These are phyloP conservation scores for Rhizophagus sp. DNA, from an alignment of 192 early-diverging fungal species.

Conservation along the genomic window DNA sequence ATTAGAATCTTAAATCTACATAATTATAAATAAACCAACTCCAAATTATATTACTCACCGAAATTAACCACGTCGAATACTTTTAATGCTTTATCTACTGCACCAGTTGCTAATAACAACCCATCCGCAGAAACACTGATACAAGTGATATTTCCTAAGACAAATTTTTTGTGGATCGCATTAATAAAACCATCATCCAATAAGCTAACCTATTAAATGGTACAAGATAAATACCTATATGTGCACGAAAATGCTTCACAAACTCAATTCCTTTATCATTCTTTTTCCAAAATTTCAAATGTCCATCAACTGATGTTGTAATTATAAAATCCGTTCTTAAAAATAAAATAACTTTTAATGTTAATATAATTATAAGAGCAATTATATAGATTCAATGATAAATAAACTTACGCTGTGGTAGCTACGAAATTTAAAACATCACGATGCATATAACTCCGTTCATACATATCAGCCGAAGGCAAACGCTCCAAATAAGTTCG, in stretches of 20 bases:
- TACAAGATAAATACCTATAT: slow-evolving; percentile 57
- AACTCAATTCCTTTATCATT: slow-evolving; percentile 91
- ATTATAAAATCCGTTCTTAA: slow-evolving; percentile 87
- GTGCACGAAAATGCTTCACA: slow-evolving; percentile 95
- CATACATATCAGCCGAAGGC: slow-evolving; percentile 92
- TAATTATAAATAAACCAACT: too few relatives aligned
- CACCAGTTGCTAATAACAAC: slow-evolving; percentile 76
- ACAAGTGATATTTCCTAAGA: slow-evolving; percentile 50
- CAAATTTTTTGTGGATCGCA: background rate
- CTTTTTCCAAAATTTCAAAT: slow-evolving; percentile 99
- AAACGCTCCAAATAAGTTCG: slow-evolving; percentile 73
- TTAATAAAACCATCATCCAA: background rate
- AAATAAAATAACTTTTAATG: background rate
- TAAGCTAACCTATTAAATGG: background rate
- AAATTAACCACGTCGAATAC: slow-evolving; percentile 97
- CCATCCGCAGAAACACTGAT: slow-evolving; percentile 74
- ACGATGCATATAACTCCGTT: slow-evolving; percentile 94
- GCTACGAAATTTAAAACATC: slow-evolving; percentile 81
- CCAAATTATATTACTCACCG: slow-evolving; percentile 50
- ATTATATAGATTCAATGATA: background rate
- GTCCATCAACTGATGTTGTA: slow-evolving; percentile 93
- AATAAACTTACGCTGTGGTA: slow-evolving; percentile 59
- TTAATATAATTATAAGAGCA: background rate
- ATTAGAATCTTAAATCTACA: background rate
- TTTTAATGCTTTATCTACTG: slow-evolving; percentile 85